Evolutionary conservation across 2,329 filamentous ascomycete species (phyloP).

Genomic region (Fusarium austroafricanum): DNA sequence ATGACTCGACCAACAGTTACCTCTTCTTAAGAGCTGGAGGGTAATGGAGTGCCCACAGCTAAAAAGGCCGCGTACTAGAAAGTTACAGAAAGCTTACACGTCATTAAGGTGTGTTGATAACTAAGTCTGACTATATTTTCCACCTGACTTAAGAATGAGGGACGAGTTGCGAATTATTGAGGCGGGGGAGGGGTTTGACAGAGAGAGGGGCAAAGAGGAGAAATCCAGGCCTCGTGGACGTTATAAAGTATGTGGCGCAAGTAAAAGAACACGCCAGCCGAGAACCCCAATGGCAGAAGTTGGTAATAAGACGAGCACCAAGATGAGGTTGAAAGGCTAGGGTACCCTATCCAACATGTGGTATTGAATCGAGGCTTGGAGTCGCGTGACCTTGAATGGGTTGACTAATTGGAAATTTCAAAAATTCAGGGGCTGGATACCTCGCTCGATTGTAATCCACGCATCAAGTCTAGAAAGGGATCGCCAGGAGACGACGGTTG

Average conservation of each 20-base stretch:
- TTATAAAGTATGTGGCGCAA: constrained; percentile 27
- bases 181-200: constrained; percentile 19
- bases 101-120: constrained; percentile 11
- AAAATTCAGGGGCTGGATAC: constrained; percentile 9
- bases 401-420: constrained; percentile 2
- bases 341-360: not conserved
- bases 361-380: not conserved
- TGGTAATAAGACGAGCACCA: not conserved
- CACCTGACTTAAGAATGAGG: constrained; percentile 23
- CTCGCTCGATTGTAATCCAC: not conserved
- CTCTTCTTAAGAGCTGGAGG: not conserved
- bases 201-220: constrained; percentile 29
- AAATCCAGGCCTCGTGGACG: not conserved
- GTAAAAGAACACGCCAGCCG: constrained; percentile 2
- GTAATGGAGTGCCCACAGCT: not conserved
- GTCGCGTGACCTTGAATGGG: constrained; percentile 4
- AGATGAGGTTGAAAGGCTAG: not conserved
- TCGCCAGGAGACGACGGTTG: constrained; percentile 20
- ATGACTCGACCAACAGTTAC: constrained; percentile 6
- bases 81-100: not conserved
- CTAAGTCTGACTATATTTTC: constrained; percentile 4
- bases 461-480: constrained; percentile 3
- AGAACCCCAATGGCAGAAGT: constrained; percentile 2
- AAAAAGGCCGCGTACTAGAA: not conserved
- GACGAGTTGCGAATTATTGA: constrained; percentile 22